Conservation (phyloP, 148 eudicot genomes). For the Heliosperma pusillum region DNA sequence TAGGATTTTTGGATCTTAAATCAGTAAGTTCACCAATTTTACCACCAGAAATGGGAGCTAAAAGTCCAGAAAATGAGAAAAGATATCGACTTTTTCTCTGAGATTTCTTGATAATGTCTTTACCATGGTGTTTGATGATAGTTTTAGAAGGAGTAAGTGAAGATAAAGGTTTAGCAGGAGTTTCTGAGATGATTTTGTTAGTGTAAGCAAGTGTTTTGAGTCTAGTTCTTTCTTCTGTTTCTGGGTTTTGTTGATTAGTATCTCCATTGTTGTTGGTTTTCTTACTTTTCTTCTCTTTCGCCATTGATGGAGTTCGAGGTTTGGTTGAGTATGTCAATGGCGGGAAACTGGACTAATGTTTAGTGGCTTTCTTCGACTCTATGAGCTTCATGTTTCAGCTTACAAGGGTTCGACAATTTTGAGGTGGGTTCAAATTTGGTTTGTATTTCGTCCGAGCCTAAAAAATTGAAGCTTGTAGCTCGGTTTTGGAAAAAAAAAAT, state of each 20-base stretch:
- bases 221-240: slow-evolving; percentile 50
- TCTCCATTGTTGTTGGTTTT: slow-evolving; percentile 6
- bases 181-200: slow-evolving; percentile 38
- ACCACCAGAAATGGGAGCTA: slow-evolving; percentile 75
- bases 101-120: slow-evolving; percentile 67
- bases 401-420: no score
- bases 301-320: slow-evolving; percentile 24
- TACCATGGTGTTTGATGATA: slow-evolving; percentile 68
- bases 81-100: slow-evolving; percentile 73
- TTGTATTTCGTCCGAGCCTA: no score
- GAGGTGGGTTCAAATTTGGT: no score
- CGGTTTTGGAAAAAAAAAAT: no score
- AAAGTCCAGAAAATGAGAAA: slow-evolving; percentile 75
- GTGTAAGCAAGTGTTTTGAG: slow-evolving; percentile 51
- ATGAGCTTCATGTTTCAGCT: no score
- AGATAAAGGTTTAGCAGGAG: slow-evolving; percentile 35
- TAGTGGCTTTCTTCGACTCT: no score
- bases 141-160: slow-evolving; percentile 58
- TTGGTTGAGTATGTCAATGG: slow-evolving; percentile 1
- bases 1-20: slow-evolving; percentile 80
- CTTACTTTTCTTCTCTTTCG: slow-evolving; percentile 25
- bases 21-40: slow-evolving; percentile 79
- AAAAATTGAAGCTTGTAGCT: no score
- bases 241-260: slow-evolving; percentile 43
- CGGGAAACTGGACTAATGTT: not conserved